These are phyloP conservation scores for Monosporozyma solicola DNA, from an alignment of 805 yeast genomes.

Conservation along the genomic window DNA sequence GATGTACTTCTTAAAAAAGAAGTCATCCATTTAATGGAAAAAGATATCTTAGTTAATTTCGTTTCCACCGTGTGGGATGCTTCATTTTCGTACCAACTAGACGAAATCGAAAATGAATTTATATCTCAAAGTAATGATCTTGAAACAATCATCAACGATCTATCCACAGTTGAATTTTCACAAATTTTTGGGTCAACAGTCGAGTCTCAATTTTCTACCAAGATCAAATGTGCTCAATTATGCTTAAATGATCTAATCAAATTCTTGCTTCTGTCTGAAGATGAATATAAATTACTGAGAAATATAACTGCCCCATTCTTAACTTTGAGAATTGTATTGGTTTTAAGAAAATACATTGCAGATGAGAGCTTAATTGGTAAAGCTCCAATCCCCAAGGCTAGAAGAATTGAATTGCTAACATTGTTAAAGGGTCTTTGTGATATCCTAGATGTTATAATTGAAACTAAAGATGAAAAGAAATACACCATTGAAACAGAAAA, in stretches of 20 bases:
- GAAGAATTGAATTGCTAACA: slow-evolving; percentile 49
- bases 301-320: slow-evolving; percentile 38
- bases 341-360: slow-evolving; percentile 53
- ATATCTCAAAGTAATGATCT: slow-evolving; percentile 24
- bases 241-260: slow-evolving; percentile 49
- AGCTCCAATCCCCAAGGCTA: slow-evolving; percentile 60
- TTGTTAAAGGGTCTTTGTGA: slow-evolving; percentile 38
- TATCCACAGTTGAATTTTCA: slow-evolving; percentile 37
- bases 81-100: slow-evolving; percentile 52
- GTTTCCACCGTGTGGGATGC: slow-evolving; percentile 45
- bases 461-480: not conserved
- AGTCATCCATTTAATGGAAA: slow-evolving; percentile 21
- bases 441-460: slow-evolving; percentile 13
- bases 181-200: slow-evolving; percentile 58
- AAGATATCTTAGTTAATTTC: slow-evolving; percentile 34
- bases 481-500: slow-evolving; percentile 6
- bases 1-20: slow-evolving; percentile 35
- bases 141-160: slow-evolving; percentile 30
- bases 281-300: slow-evolving; percentile 14
- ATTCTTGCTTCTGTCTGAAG: slow-evolving; percentile 28
- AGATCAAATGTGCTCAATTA: slow-evolving; percentile 40
- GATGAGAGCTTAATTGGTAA: slow-evolving; percentile 50
- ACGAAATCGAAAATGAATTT: slow-evolving; percentile 41
- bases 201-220: slow-evolving; percentile 35
- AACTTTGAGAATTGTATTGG: slow-evolving; percentile 48